These are phyloP conservation scores for Paramarasmius palmivorus DNA, from an alignment of 1,284 basidiomycete species.

Conservation along the genomic window DNA sequence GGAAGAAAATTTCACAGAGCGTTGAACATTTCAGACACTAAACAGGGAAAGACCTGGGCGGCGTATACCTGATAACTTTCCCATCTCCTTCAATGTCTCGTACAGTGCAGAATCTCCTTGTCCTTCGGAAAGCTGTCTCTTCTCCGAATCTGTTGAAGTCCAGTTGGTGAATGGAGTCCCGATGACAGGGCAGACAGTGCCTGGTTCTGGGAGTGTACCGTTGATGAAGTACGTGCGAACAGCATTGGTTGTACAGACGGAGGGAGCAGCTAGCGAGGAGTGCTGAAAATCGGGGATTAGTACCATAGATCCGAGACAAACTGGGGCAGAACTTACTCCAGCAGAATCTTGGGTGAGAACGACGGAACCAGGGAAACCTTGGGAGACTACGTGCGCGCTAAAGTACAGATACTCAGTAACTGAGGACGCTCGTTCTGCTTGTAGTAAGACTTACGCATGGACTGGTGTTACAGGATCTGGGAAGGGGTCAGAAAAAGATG, in stretches of 20 bases:
- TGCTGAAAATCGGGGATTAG: constrained; percentile 34
- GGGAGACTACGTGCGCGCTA: constrained; percentile 10
- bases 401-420: neutral
- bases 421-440: no score
- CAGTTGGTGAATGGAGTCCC: constrained; percentile 5
- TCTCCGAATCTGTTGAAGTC: no score
- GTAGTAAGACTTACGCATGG: neutral
- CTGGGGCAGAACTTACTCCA: constrained; percentile 7
- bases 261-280: constrained; percentile 41
- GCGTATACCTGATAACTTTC: no score
- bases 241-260: constrained; percentile 41
- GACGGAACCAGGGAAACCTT: constrained; percentile 14
- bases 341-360: constrained; percentile 15
- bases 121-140: no score
- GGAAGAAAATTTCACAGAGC: no score
- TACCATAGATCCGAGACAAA: neutral
- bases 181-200: constrained; percentile 37
- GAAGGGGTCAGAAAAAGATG: neutral
- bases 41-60: no score
- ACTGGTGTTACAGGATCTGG: constrained; percentile 12
- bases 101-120: no score
- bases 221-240: constrained; percentile 41
- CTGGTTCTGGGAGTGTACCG: constrained; percentile 40
- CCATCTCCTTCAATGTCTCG: no score
- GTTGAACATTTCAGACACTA: no score